Evolutionary conservation across 2,329 filamentous ascomycete genomes (phyloP).

Genomic region (Colletotrichum caudatum): DNA sequence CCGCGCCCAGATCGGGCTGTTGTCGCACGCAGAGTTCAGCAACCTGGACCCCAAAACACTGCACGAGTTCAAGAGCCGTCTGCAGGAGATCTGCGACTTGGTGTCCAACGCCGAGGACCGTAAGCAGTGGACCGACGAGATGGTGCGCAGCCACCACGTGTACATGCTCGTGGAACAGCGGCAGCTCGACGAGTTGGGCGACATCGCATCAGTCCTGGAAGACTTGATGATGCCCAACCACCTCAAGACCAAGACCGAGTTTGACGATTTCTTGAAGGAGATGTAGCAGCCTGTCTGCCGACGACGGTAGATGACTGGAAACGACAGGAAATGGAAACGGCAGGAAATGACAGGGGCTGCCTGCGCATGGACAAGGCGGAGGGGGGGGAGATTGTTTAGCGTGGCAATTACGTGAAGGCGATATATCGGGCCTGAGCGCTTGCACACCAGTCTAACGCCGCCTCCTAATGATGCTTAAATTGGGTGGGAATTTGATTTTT

Average conservation of each 20-base stretch:
- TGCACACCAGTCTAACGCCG: too few species aligned
- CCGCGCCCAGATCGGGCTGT: slow-evolving; percentile 20
- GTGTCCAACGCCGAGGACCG: slow-evolving; percentile 34
- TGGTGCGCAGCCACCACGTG: slow-evolving; percentile 27
- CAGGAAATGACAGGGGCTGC: not conserved
- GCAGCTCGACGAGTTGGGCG: slow-evolving; percentile 31
- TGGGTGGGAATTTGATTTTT: not conserved
- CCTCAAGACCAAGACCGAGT: slow-evolving; percentile 12
- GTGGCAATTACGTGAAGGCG: not conserved
- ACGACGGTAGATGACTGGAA: not conserved
- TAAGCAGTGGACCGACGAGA: slow-evolving; percentile 28
- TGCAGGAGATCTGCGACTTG: slow-evolving; percentile 43
- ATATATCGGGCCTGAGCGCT: not conserved
- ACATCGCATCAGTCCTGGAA: slow-evolving; percentile 21
- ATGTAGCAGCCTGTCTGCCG: not conserved
- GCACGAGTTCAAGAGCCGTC: slow-evolving; percentile 43
- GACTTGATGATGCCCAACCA: slow-evolving; percentile 42
- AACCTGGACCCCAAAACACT: slow-evolving; percentile 44
- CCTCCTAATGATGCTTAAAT: not conserved
- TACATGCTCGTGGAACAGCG: slow-evolving; percentile 33
- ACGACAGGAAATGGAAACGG: not conserved
- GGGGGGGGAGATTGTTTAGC: not conserved
- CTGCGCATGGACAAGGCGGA: not conserved
- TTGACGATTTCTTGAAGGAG: slow-evolving; percentile 29
- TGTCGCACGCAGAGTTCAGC: slow-evolving; percentile 45